Base-by-base conservation (phyloP, 345 rosid species). In the Lepidium africanum region DNA sequence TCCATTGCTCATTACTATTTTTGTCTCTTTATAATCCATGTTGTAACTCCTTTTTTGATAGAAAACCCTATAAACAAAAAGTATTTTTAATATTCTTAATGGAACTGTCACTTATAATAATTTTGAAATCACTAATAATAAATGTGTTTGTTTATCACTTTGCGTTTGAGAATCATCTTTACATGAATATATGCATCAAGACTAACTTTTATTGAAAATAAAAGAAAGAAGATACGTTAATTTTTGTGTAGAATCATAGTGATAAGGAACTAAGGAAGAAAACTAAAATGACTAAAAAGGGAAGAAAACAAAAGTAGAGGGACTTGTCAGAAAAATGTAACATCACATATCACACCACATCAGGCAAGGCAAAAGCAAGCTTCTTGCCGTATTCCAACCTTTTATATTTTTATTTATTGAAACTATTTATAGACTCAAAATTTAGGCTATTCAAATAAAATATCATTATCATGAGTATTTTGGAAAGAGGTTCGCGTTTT, bases 261-360 rank as follows among this genome's bases (percentile, higher is more conserved):
- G 14, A 37, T 0, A 25, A 0, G 3, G 1, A 47, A 43, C 6
- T 3, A 46, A 1, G 23, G 23, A 21, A 21, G 23, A 21, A 69
- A 43, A 11, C 4, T 35, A 53, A 21, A 16, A 8, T 12, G 35
- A 14, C 16, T 9, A 71, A 25, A 12, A 46, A 43, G 9, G 43
- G 0, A 63, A 54, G 17, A 46, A 46, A 57, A 63, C 13, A 17
- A 37, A 63, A 45, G 37, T 63, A 63, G 0, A 72, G 58, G 70
- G 76, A 72, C 70, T 72, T 72, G 58, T 72, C 76, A 63, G 70
- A 55, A 52, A 71, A 54, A 35, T 47, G 59, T 63, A 63, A 55
- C 70, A 72, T 64, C 76, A 57, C 71, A 72, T 57, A 72, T 63
- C 71, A 72, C 71, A 72, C 71, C 76, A 72, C 76, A 65, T 57